Evolutionary conservation across 2,329 filamentous ascomycete genomes (phyloP).

Genomic region (Cercospora nicotianae): DNA sequence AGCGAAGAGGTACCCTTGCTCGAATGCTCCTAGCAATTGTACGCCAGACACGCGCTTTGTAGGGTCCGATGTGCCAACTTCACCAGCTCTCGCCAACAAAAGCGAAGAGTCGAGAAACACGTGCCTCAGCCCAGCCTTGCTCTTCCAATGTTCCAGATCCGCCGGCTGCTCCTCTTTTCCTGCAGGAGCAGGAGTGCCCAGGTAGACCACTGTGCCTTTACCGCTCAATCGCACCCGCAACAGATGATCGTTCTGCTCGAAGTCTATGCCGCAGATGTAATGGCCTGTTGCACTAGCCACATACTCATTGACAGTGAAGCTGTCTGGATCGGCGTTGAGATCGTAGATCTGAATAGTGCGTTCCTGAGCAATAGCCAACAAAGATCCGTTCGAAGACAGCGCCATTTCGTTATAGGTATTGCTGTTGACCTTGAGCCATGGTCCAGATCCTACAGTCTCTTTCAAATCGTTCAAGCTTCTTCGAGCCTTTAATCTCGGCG

Average conservation of each 20-base stretch:
- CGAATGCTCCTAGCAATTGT: conserved; percentile 35
- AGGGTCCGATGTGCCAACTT: conserved; percentile 11
- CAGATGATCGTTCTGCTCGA: conserved; percentile 37
- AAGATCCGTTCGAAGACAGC: conserved; percentile 34
- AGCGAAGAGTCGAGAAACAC: conserved; percentile 36
- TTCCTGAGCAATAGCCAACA: conserved; percentile 40
- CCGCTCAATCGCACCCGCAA: conserved; percentile 38
- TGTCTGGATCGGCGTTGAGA: conserved; percentile 32
- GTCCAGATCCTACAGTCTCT: conserved; percentile 37
- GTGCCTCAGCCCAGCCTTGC: conserved; percentile 35
- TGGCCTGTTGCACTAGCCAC: conserved; percentile 37
- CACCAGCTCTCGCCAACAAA: conserved; percentile 18
- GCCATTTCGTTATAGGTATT: conserved; percentile 36
- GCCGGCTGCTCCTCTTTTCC: conserved; percentile 15
- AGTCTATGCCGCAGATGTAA: conserved; percentile 39
- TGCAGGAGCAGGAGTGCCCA: conserved; percentile 33
- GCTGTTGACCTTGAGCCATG: conserved; percentile 37
- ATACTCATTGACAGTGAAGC: conserved; percentile 37
- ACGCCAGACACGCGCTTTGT: conserved; percentile 31
- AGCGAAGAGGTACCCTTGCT: conserved; percentile 35
- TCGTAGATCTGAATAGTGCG: conserved; percentile 40
- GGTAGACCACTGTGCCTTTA: conserved; percentile 39
- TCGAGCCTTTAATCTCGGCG: conserved; percentile 26
- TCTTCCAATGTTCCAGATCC: conserved; percentile 38
- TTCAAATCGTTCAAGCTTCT: conserved; percentile 37